These are phyloP conservation scores for Epichloe typhina DNA, from an alignment of 2,329 filamentous ascomycete genomes.

Conservation along the genomic window DNA sequence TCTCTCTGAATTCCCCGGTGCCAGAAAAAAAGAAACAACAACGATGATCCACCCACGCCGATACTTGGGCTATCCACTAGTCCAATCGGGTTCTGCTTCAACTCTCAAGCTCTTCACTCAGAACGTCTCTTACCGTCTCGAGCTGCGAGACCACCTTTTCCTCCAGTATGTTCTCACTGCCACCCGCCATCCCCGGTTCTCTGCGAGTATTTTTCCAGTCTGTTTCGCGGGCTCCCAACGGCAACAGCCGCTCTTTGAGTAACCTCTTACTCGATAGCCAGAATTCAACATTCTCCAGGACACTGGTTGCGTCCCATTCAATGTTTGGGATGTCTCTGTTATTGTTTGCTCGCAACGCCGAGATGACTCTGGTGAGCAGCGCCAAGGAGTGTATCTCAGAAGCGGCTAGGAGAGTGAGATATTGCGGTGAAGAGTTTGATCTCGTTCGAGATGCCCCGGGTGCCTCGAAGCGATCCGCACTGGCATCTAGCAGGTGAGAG, in stretches of 20 bases:
- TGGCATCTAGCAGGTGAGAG: slow-evolving; percentile 60
- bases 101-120: slow-evolving; percentile 37
- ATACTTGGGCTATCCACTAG: background rate
- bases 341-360: slow-evolving; percentile 50
- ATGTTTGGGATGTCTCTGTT: slow-evolving; percentile 61
- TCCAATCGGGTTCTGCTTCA: slow-evolving; percentile 4
- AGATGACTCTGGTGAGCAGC: slow-evolving; percentile 61
- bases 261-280: slow-evolving; percentile 58
- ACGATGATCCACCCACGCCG: background rate
- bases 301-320: slow-evolving; percentile 57
- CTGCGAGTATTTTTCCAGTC: slow-evolving; percentile 40
- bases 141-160: slow-evolving; percentile 62
- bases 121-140: slow-evolving; percentile 42
- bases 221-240: slow-evolving; percentile 58
- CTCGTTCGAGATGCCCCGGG: slow-evolving; percentile 40
- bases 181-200: slow-evolving; percentile 19
- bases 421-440: slow-evolving; percentile 37
- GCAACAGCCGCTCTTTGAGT: slow-evolving; percentile 59
- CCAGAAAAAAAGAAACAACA: background rate
- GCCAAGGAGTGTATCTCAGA: slow-evolving; percentile 69
- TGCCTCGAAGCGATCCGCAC: slow-evolving; percentile 57
- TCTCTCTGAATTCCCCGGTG: background rate
- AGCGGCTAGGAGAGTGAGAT: slow-evolving; percentile 59
- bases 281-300: slow-evolving; percentile 74
- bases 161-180: slow-evolving; percentile 54